A percentile compares a stretch with the other conserved stretches of the same genome.
These are phyloP conservation scores for Corymbia calophylla DNA, from an alignment of 441 rosid species.

Conservation along the genomic window DNA sequence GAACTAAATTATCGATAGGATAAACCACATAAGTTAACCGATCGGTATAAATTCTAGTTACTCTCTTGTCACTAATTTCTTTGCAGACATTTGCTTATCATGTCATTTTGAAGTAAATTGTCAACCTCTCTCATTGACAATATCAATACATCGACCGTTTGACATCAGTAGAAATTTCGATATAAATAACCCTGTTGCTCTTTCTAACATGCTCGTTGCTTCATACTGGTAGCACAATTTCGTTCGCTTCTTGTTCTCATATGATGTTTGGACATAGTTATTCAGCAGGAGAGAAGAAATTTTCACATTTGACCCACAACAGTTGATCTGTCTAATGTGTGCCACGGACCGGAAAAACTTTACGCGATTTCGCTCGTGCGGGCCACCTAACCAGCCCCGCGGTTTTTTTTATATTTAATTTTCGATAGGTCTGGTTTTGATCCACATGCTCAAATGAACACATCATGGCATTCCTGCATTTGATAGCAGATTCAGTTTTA, in stretches of 20 bases:
- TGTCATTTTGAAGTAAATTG: not conserved
- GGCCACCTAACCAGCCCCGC: no score
- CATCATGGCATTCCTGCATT: not conserved
- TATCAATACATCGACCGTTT: not conserved
- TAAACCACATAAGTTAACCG: not conserved
- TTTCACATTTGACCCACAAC: not conserved
- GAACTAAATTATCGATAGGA: not conserved
- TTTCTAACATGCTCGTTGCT: not conserved
- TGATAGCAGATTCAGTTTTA: not conserved
- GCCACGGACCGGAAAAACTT: no score
- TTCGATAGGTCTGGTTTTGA: not conserved
- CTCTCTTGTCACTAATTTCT: not conserved
- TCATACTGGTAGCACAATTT: not conserved
- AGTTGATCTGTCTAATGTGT: not conserved
- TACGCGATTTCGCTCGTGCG: no score
- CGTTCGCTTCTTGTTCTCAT: not conserved
- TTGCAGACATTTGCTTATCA: not conserved
- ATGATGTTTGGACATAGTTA: not conserved
- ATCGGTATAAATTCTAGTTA: not conserved
- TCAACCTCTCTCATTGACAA: not conserved
- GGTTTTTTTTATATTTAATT: no score
- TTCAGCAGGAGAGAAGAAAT: not conserved
- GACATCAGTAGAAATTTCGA: not conserved
- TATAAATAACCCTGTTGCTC: not conserved
- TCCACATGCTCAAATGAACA: not conserved